phyloP scores from a whole-genome alignment of 1,284 basidiomycete species.

The Phellopilus nigrolimitatus region DNA sequence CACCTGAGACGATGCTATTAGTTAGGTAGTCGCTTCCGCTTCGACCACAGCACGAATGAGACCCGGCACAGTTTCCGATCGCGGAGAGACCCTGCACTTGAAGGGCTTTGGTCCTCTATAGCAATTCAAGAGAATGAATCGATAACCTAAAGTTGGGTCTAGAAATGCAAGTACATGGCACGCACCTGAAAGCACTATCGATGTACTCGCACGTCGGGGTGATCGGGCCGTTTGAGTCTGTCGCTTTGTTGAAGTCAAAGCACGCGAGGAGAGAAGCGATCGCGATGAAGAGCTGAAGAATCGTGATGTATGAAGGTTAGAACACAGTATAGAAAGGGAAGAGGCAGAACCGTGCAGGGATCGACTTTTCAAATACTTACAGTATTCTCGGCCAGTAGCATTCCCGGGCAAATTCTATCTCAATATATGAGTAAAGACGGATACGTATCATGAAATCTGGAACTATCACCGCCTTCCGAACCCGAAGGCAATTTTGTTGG shows the following conservation, averaged over 20 bases:
- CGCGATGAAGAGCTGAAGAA: constrained; percentile 3
- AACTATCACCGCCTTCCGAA: constrained; percentile 7
- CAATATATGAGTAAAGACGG: not conserved
- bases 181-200: constrained; percentile 2
- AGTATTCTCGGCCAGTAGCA: not conserved
- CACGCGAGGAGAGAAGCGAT: not conserved
- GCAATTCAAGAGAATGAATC: not conserved
- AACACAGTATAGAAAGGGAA: too few species aligned
- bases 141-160: not conserved
- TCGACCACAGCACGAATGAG: not conserved
- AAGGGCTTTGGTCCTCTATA: not conserved
- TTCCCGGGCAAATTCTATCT: constrained; percentile 1
- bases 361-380: not conserved
- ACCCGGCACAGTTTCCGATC: not conserved
- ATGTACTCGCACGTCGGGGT: not conserved
- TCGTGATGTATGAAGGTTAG: not conserved
- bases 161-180: not conserved
- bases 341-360: not conserved
- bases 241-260: constrained; percentile 1
- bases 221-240: not conserved
- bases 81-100: not conserved
- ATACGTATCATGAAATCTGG: not conserved
- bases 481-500: constrained; percentile 4
- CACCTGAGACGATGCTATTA: too few species aligned
- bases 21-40: too few species aligned